A percentile compares a stretch with the other conserved stretches of the same genome.
phyloP scores from a whole-genome alignment of 2,329 filamentous ascomycete species.

The Penicillium sp. region DNA sequence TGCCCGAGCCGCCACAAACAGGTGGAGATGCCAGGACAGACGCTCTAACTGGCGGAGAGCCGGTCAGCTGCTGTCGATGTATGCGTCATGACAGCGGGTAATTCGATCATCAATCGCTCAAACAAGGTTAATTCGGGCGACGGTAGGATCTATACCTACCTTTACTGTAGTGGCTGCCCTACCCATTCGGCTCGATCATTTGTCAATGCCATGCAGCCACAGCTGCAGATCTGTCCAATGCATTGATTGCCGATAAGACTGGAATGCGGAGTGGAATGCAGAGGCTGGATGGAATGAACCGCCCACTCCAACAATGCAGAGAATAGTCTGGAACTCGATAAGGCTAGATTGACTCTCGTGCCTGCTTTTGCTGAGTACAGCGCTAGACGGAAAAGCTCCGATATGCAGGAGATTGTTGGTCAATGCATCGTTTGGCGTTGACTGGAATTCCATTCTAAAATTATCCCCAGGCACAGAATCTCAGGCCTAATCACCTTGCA shows the following conservation, averaged over 20 bases:
- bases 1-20: constrained; percentile 12
- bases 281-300: constrained; percentile 32
- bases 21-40: constrained; percentile 9
- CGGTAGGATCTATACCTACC: constrained; percentile 14
- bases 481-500: constrained; percentile 1
- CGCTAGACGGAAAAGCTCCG: constrained; percentile 2
- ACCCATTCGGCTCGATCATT: constrained; percentile 4
- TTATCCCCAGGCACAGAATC: constrained; percentile 13
- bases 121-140: constrained; percentile 11
- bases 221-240: constrained; percentile 15
- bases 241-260: constrained; percentile 14
- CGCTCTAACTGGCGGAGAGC: neutral
- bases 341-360: constrained; percentile 9
- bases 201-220: constrained; percentile 11
- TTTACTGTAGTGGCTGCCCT: constrained; percentile 1
- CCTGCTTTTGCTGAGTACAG: neutral
- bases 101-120: constrained; percentile 16
- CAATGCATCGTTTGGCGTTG: constrained; percentile 5
- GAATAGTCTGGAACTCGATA: constrained; percentile 25
- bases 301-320: constrained; percentile 31
- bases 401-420: constrained; percentile 14
- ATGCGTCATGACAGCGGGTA: constrained; percentile 33
- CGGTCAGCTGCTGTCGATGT: constrained; percentile 21
- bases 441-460: constrained; percentile 16
- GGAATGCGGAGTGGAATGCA: constrained; percentile 29